Base-by-base conservation (phyloP, 1,284 basidiomycete species). In the Grifola frondosa region DNA sequence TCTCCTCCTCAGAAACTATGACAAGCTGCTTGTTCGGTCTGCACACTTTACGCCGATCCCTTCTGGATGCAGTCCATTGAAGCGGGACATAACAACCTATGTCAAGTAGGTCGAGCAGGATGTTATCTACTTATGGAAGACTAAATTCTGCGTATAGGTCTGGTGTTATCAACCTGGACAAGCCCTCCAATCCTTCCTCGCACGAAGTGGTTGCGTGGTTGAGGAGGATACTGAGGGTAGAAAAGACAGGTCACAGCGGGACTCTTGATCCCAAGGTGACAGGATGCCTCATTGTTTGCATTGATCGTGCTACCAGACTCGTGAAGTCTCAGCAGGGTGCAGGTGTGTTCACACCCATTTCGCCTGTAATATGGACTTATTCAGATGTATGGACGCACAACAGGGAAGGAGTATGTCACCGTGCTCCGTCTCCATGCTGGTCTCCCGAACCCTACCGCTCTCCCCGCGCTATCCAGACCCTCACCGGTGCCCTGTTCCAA, bases 161-260 rank as follows among this genome's bases (percentile, higher is more conserved):
- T 50, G 97, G 97, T 57, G 92, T 97, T 46, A 99, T 99, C 68
- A 98, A 99, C 74, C 78, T 99, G 56, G 97, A 99, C 80, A 99
- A 99, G 68, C 97, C 97, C 20, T 98, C 96, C 36, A 99, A 99
- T 72, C 97, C 97, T 7, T 99, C 97, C 5, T 98, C 96, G n/a
- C 97, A 99, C 72, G 97, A 99, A 77, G 97, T 99, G 44, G 97
- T 99, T 53, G 97, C 97, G 13, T 99, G 97, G 97, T 73, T 99
- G 53, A 81, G 96, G 58, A 83, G 97, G 21, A 99, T 99, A 56
- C 70, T 99, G 40, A 85, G 96, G 21, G 91, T 91, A 25, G 96
- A 99, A 69, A 99, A 99, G 74, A 99, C 97, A 0, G 97, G 96
- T 39, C 95, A 97, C 71, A 95, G 92, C 53, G 94, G 95, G 55